phyloP scores from a whole-genome alignment of 768 basidiomycete species.

The Chalciporus piperatus region DNA sequence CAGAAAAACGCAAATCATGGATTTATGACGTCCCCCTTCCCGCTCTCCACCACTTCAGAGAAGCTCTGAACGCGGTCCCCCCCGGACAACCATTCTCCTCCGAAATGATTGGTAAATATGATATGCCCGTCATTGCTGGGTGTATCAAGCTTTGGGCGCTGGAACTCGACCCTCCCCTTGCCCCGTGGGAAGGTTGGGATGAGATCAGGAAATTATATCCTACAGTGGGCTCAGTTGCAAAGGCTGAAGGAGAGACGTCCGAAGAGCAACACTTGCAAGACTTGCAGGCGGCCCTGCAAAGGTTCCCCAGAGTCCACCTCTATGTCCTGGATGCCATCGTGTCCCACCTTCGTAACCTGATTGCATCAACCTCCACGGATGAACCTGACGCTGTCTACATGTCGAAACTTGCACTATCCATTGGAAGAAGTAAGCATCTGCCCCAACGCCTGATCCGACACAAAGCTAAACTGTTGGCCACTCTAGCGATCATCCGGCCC shows the following conservation, averaged over 20 bases:
- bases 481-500: conserved; percentile 74
- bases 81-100: conserved; percentile 42
- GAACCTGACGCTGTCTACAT: conserved; percentile 79
- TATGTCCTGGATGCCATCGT: conserved; percentile 77
- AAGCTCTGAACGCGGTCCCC: conserved; percentile 74
- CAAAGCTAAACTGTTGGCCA: conserved; percentile 1
- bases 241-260: conserved; percentile 49
- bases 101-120: conserved; percentile 68
- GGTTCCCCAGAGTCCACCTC: conserved; percentile 75
- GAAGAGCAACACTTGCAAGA: conserved; percentile 64
- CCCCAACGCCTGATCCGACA: neutral
- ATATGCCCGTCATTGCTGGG: conserved; percentile 83
- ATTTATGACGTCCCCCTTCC: conserved; percentile 91
- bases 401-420: conserved; percentile 81
- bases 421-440: conserved; percentile 72
- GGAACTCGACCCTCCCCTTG: conserved; percentile 87
- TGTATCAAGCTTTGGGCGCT: conserved; percentile 85
- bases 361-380: conserved; percentile 63
- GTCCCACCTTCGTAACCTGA: conserved; percentile 70
- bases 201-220: conserved; percentile 89
- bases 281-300: conserved; percentile 59
- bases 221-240: conserved; percentile 55
- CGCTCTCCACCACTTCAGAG: conserved; percentile 81
- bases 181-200: conserved; percentile 88
- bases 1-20: conserved; percentile 88